These are phyloP conservation scores for Collybiopsis confluens DNA, from an alignment of 768 basidiomycete species.

Conservation along the genomic window DNA sequence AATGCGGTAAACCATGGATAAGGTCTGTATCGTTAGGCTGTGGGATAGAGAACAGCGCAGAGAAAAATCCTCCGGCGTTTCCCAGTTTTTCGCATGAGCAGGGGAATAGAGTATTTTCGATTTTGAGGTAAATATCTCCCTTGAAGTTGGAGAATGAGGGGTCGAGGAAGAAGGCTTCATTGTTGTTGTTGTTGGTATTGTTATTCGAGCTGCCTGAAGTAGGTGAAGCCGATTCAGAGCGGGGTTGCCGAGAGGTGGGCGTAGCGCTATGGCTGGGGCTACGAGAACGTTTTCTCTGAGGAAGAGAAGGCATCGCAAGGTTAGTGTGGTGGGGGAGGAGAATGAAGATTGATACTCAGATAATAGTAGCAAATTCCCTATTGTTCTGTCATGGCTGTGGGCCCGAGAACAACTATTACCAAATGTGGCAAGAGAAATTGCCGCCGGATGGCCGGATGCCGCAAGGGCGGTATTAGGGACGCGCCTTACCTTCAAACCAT, in stretches of 20 bases:
- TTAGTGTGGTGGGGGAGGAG: too few relatives aligned
- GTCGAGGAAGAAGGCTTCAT: constrained; percentile 13
- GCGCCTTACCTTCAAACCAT: neutral
- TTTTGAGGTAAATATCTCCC: constrained; percentile 19
- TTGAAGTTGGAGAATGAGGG: constrained; percentile 17
- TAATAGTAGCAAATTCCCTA: too few relatives aligned
- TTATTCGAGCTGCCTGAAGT: neutral
- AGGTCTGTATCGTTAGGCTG: constrained; percentile 12
- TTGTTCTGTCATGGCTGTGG: too few relatives aligned
- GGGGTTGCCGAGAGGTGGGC: too few relatives aligned
- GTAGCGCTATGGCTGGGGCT: too few relatives aligned
- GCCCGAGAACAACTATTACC: too few relatives aligned
- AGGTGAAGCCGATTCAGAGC: too few relatives aligned
- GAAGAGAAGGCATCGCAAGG: neutral
- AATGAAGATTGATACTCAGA: too few relatives aligned
- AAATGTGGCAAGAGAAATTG: neutral
- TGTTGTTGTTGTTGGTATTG: too few relatives aligned
- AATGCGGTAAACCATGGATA: constrained; percentile 13
- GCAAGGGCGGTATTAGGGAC: neutral
- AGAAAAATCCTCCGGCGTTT: constrained; percentile 15
- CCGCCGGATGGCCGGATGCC: neutral
- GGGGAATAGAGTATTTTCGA: constrained; percentile 17
- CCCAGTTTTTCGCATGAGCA: constrained; percentile 14
- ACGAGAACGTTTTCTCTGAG: neutral
- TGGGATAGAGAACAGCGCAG: constrained; percentile 13